Conservation (phyloP, 2,329 filamentous ascomycete genomes). For the Phialemoniopsis sp. region DNA sequence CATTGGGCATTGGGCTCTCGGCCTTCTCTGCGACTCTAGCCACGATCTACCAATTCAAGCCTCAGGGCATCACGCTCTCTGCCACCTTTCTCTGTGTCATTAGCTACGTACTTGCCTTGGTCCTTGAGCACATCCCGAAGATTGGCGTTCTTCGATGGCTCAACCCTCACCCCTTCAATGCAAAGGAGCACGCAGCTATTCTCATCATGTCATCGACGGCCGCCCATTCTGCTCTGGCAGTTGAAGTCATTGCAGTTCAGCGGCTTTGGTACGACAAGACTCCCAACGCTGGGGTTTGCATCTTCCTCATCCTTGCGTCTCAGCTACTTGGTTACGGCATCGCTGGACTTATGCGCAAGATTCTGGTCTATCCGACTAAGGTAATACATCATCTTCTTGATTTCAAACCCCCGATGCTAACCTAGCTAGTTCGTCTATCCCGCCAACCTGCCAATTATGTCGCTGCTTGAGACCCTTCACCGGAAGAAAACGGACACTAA, state of each 20-base stretch:
- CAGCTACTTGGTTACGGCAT: constrained; percentile 45
- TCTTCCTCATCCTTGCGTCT: constrained; percentile 41
- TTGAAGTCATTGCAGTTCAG: constrained; percentile 38
- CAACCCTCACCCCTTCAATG: constrained; percentile 17
- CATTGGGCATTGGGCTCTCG: constrained; percentile 15
- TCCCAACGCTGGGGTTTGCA: constrained; percentile 29
- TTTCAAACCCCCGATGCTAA: background rate
- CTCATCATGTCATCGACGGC: constrained; percentile 14
- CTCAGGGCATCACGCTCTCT: constrained; percentile 37
- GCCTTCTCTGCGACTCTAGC: constrained; percentile 31
- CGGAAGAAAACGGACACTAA: constrained; percentile 24
- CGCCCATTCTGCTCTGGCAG: constrained; percentile 15
- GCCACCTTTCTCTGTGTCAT: constrained; percentile 39
- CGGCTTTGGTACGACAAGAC: constrained; percentile 38
- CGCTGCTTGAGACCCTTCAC: constrained; percentile 18
- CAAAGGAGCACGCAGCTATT: constrained; percentile 15
- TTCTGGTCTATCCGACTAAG: constrained; percentile 41
- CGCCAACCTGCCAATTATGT: constrained; percentile 15
- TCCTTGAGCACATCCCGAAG: constrained; percentile 23
- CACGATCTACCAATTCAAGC: constrained; percentile 43
- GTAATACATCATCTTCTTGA: too few species aligned
- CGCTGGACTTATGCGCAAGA: constrained; percentile 38
- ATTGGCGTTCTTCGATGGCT: constrained; percentile 23
- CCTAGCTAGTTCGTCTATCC: constrained; percentile 26
- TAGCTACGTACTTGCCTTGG: constrained; percentile 30